Conservation (phyloP, 495 filamentous ascomycete species). For the Tuber aestivum region DNA sequence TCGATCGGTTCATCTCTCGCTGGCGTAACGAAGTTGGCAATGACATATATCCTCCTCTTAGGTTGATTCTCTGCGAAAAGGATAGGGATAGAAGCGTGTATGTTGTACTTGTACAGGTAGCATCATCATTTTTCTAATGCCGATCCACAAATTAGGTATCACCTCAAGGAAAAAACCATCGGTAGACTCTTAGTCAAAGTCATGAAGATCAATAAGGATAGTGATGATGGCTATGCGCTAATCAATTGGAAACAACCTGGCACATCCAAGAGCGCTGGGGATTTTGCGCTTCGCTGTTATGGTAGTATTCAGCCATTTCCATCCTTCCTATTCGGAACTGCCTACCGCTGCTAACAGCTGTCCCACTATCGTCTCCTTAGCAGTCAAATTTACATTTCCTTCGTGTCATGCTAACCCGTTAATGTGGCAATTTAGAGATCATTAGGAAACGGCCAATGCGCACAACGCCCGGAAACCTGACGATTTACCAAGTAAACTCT, state of each 20-base stretch:
- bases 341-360: too few species aligned
- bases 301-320: constrained; percentile 10
- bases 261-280: constrained; percentile 64
- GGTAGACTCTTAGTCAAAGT: constrained; percentile 81
- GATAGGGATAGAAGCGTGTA: constrained; percentile 81
- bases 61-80: constrained; percentile 68
- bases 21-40: constrained; percentile 84
- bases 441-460: constrained; percentile 78
- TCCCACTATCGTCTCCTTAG: not conserved
- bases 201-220: constrained; percentile 87
- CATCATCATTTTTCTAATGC: not conserved
- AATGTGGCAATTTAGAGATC: constrained; percentile 52
- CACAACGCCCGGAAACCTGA: constrained; percentile 66
- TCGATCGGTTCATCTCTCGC: constrained; percentile 79
- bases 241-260: constrained; percentile 92
- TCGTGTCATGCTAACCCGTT: constrained; percentile 11
- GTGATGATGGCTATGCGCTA: constrained; percentile 76
- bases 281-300: constrained; percentile 83
- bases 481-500: constrained; percentile 82
- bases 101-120: constrained; percentile 7
- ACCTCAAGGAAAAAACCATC: constrained; percentile 86
- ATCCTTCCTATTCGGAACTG: not conserved
- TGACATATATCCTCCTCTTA: constrained; percentile 89
- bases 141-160: constrained; percentile 51
- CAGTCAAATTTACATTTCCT: not conserved